These are phyloP conservation scores for Scheffersomyces stambukii DNA, from an alignment of 1,139 yeast genomes.

Conservation along the genomic window DNA sequence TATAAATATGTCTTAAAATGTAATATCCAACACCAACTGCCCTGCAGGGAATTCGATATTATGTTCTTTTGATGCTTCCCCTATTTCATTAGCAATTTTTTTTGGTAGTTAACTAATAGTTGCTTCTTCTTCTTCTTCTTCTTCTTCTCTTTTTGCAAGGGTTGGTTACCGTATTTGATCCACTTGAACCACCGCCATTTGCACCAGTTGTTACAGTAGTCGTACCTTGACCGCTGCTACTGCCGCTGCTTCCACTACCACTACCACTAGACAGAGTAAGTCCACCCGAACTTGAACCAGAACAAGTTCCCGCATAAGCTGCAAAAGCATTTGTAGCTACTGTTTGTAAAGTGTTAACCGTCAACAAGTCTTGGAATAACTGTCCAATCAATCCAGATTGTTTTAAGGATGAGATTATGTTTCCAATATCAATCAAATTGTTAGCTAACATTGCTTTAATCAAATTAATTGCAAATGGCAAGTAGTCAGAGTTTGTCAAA, in stretches of 20 bases:
- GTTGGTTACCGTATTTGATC: constrained; percentile 11
- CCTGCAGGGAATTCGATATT: too few relatives aligned
- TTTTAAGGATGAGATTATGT: constrained; percentile 29
- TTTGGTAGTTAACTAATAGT: too few relatives aligned
- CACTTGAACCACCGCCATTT: constrained; percentile 9
- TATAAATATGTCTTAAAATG: too few relatives aligned
- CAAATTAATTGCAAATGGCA: constrained; percentile 36
- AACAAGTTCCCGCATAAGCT: constrained; percentile 40
- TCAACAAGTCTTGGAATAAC: constrained; percentile 34
- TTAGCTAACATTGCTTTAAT: constrained; percentile 25
- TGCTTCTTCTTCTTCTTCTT: constrained; percentile 26
- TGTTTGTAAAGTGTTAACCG: constrained; percentile 31
- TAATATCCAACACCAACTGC: too few relatives aligned
- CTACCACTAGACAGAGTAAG: constrained; percentile 9
- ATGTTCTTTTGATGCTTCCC: too few relatives aligned
- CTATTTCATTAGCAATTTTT: too few relatives aligned
- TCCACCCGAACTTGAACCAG: constrained; percentile 7
- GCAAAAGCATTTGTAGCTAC: constrained; percentile 40
- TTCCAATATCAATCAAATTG: constrained; percentile 26
- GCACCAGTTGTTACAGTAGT: constrained; percentile 10
- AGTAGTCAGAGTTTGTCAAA: constrained; percentile 34
- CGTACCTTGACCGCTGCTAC: constrained; percentile 10
- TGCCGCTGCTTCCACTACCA: constrained; percentile 8
- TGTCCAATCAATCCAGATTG: constrained; percentile 34
- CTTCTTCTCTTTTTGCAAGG: constrained; percentile 37